Base-by-base conservation (phyloP, 495 filamentous ascomycete species). In the Xylaria longipes region DNA sequence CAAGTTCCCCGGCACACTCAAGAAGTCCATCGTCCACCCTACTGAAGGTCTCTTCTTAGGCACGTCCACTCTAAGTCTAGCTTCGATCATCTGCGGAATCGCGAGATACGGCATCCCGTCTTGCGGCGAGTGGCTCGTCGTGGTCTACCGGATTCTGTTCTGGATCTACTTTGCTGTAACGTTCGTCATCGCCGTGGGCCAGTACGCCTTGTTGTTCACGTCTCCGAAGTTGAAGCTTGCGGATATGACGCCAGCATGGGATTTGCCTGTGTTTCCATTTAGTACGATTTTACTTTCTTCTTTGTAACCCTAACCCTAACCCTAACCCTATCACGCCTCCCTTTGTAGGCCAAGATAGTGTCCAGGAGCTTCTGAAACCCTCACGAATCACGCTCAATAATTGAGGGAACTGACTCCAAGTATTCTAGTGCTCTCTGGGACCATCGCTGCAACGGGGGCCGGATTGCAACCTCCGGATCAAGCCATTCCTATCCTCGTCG, bases 31-130 rank as follows among this genome's bases (percentile, higher is more conserved):
- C 65, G 83, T 82, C 2, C 88, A 90, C 60, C 88, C 90, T 1
- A 81, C 85, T 7, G 91, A 93, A 74, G 87, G 87, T 5, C 86
- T 92, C 39, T 92, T 92, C 83, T 84, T 92, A 54, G 85, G 88
- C 35, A 89, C 89, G n/a, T 89, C 92, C 73, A 90, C 87, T 72
- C 85, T 93, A 12, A 88, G 88, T 5, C 65, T 91, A 14, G 88
- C 90, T 17, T 89, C 89, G 27, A 86, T 92, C 70, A 85, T 93
- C 48, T 81, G 83, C 27, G 87, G 89, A 37, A 84, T 89, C 5
- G 84, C 87, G 31, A 80, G 81, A 7, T 92, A 91, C 79, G 89
- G 88, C 65, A 79, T 90, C 50, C 78, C 83, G 71, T 50, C 79
- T 71, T 78, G 76, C 68, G 76, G 76, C 5, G 74, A 75, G 14